phyloP scores from a whole-genome alignment of 1,284 basidiomycete genomes.

The Tilletia caries region DNA sequence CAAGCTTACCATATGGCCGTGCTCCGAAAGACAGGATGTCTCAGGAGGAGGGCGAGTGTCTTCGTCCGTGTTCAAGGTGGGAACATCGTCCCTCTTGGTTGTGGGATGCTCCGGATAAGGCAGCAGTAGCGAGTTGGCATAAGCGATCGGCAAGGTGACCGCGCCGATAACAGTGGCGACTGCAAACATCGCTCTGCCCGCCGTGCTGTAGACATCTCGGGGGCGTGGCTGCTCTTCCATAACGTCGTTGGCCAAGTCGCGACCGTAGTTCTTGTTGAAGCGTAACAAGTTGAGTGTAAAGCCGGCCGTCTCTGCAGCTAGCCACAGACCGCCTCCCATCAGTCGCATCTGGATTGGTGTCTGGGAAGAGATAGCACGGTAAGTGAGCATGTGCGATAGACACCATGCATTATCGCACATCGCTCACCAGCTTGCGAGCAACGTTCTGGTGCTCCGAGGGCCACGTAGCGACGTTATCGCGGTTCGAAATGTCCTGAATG shows the following conservation, averaged over 20 bases:
- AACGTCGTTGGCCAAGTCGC: background rate
- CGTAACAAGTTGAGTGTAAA: background rate
- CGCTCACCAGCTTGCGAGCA: too few relatives aligned
- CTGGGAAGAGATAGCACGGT: background rate
- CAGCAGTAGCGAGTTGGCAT: background rate
- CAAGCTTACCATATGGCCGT: too few relatives aligned
- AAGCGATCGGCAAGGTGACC: background rate
- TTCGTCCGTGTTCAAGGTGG: too few relatives aligned
- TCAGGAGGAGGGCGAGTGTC: too few relatives aligned
- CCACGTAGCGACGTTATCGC: too few relatives aligned
- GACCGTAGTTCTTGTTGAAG: slow-evolving; percentile 8
- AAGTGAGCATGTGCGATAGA: too few relatives aligned
- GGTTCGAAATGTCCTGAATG: too few relatives aligned
- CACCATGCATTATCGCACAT: too few relatives aligned
- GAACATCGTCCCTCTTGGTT: too few relatives aligned
- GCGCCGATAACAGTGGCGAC: background rate
- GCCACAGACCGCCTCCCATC: background rate
- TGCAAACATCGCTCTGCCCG: background rate
- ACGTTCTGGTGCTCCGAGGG: too few relatives aligned
- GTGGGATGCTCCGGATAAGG: background rate
- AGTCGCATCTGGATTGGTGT: background rate
- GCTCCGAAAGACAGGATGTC: too few relatives aligned
- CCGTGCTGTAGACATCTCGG: background rate
- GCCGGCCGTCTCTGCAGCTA: background rate
- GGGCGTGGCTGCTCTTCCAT: background rate